Evolutionary conservation across 2,329 filamentous ascomycete genomes (phyloP).

Genomic region (Penicillium sclerotigenum): DNA sequence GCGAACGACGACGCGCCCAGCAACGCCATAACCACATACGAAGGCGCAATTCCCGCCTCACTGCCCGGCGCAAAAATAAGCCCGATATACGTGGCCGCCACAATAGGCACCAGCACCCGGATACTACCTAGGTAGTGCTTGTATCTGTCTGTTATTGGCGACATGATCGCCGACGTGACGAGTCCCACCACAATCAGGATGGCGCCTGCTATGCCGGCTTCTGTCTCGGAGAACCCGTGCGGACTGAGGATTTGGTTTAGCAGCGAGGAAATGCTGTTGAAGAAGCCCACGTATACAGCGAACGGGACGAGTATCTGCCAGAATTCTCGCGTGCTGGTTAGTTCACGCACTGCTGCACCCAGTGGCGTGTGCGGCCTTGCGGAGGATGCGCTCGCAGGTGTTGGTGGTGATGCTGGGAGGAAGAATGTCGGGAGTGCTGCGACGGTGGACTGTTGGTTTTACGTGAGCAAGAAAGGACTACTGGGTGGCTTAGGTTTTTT

Average conservation of each 20-base stretch:
- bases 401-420: constrained; percentile 71
- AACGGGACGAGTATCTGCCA: constrained; percentile 82
- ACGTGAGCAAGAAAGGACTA: neutral
- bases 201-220: constrained; percentile 86
- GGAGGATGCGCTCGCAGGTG: constrained; percentile 68
- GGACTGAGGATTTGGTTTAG: constrained; percentile 87
- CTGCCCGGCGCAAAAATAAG: constrained; percentile 78
- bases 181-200: constrained; percentile 87
- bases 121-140: constrained; percentile 74
- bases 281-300: constrained; percentile 79
- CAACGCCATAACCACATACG: constrained; percentile 71
- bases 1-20: constrained; percentile 78
- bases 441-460: constrained; percentile 52
- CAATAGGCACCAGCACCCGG: constrained; percentile 70
- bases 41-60: constrained; percentile 46
- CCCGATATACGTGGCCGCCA: constrained; percentile 68
- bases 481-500: neutral
- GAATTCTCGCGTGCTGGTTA: constrained; percentile 65
- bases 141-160: constrained; percentile 79
- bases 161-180: constrained; percentile 68
- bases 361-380: constrained; percentile 54
- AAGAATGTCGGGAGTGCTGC: constrained; percentile 75
- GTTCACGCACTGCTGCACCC: constrained; percentile 51
- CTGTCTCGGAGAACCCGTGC: constrained; percentile 76
- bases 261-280: constrained; percentile 86